Percentiles rank a stretch among this genome's conserved stretches.
Conservation (phyloP, 257 asterid species). For the Cynanchum wilfordii region DNA sequence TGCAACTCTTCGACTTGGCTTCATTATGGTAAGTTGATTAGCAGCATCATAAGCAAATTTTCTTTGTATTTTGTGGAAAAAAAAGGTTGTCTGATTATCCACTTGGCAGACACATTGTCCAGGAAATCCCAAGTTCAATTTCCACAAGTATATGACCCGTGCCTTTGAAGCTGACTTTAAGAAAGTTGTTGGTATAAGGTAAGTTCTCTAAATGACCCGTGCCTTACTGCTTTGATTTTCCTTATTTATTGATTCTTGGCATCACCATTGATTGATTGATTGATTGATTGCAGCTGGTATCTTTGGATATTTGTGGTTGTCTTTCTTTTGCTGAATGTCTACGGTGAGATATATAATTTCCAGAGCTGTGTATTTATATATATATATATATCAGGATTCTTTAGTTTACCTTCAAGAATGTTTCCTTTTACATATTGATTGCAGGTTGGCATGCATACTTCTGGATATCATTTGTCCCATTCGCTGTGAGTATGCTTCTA, state of each 20-base stretch:
- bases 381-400: not conserved
- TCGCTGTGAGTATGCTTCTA: conserved; percentile 38
- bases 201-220: conserved; percentile 7
- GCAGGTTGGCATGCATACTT: conserved; percentile 79
- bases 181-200: conserved; percentile 41
- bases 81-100: not conserved
- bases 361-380: too few species aligned
- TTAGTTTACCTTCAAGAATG: not conserved
- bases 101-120: conserved; percentile 24
- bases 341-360: conserved; percentile 33
- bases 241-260: conserved; percentile 5
- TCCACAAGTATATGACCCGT: conserved; percentile 35
- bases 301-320: conserved; percentile 62
- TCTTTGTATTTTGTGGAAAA: not conserved
- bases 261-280: not conserved
- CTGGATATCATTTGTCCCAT: conserved; percentile 68
- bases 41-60: too few species aligned
- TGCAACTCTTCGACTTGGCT: conserved; percentile 27
- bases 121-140: conserved; percentile 25
- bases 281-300: conserved; percentile 58
- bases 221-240: conserved; percentile 1
- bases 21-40: conserved; percentile 22
- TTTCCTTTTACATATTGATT: conserved; percentile 12
- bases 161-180: conserved; percentile 37
- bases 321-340: conserved; percentile 59